Evolutionary conservation across 2,329 filamentous ascomycete genomes (phyloP), one percentile per base, ranked within the genome.

Genomic region (Dactylellina sp.): DNA sequence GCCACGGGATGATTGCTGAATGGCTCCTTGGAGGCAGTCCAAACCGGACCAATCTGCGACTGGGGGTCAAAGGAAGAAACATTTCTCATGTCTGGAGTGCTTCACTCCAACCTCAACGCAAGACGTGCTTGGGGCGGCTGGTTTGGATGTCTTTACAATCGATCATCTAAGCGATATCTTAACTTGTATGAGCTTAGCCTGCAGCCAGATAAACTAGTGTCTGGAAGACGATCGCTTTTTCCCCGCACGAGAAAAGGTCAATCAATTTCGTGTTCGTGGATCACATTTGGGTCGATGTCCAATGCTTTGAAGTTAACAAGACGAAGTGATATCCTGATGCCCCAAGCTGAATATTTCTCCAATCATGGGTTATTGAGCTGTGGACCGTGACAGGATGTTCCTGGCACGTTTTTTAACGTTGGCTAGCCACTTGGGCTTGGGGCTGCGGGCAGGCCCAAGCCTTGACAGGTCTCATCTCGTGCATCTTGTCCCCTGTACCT

Each of bases 351-450:
- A 11, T 20, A 59, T 59, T 20, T 25, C 50, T 50, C 61, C 50
- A 57, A 49, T 65, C 59, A 62, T 22, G 47, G 46, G 49, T 35
- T 49, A 42, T 57, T 71, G 61, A 57, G 46, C n/a, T 50, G 60
- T 53, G 40, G 46, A 53, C 39, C 47, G 20, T 32, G 28, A 65
- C 68, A 72, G 68, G 68, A 72, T 72, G 37, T 59, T 64, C 60
- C 68, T 72, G 60, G 60, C 56, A 46, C 24, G 18, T 32, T 42
- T 49, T 32, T 72, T 55, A 65, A 64, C 53, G 46, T 65, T 61
- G 52, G 25, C 46, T 47, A 32, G 39, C 35, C 62, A 57, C 14
- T 52, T 63, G 44, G 28, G 52, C 52, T 52, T 42, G 37, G 40
- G 44, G 9, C 44, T 18, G 62, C 47, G 62, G 52, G 62, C 52